Evolutionary conservation across 108 stramenopile genomes (phyloP).

Genomic region (Nannochloropsis gaditana): DNA sequence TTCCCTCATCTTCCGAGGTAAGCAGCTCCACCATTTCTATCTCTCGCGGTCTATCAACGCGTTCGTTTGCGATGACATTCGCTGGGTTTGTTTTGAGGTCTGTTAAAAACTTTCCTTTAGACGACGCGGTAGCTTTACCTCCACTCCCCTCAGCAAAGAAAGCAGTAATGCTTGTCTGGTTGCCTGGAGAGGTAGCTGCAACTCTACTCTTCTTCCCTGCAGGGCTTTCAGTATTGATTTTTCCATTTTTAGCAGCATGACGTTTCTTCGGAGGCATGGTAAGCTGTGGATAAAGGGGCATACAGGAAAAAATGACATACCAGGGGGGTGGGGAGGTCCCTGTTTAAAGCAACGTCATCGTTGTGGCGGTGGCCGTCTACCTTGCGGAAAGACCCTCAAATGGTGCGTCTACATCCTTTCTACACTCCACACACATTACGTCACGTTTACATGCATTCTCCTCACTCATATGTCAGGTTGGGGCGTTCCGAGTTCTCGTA

Average conservation of each 20-base stretch:
- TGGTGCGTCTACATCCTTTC: too few species aligned
- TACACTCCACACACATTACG: too few species aligned
- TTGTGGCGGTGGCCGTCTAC: too few species aligned
- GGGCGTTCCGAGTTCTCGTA: too few species aligned
- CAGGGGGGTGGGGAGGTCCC: too few species aligned
- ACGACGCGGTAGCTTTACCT: neutral
- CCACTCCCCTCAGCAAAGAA: neutral
- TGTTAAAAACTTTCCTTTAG: neutral
- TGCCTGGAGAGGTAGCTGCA: neutral
- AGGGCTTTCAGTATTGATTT: neutral
- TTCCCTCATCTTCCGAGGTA: neutral
- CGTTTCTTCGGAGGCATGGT: neutral
- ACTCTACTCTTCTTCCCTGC: neutral
- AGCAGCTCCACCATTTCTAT: neutral
- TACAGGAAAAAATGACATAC: too few species aligned
- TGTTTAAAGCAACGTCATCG: too few species aligned
- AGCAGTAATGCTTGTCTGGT: slow-evolving; percentile 14
- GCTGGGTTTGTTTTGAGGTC: too few species aligned
- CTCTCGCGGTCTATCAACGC: neutral
- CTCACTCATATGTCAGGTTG: too few species aligned
- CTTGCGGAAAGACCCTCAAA: too few species aligned
- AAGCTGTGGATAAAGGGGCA: neutral
- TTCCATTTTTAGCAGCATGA: neutral
- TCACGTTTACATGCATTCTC: too few species aligned
- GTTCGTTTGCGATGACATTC: neutral